Evolutionary conservation across 1,284 basidiomycete species (phyloP), one percentile per base, ranked within the genome.

Genomic region (Cystobasidiaceae sp.): DNA sequence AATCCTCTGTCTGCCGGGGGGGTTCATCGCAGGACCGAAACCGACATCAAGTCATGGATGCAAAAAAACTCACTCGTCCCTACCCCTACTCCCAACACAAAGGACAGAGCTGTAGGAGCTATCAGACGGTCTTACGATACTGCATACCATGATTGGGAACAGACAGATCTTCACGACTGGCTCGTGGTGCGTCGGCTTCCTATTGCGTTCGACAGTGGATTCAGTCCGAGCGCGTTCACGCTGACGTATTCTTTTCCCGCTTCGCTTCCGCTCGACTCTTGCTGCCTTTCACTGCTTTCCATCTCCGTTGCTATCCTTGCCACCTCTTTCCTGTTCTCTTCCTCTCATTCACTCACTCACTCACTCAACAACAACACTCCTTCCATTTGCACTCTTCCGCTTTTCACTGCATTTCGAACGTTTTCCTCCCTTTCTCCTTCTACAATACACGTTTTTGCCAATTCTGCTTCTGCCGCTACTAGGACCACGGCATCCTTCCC

Each of bases 71-170:
- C 68, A 0, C 52, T 69, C 41, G 56, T 64, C 56, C 67, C 61
- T 33, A 67, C 30, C n/a, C 64, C 55, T 25, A 69, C 56, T 50
- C 66, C 52, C 45, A 70, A 57, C 62, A 61, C 67, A 41, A 54
- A 68, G 21, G 50, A 67, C 17, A 56, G 59, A n/a, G 43, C 68
- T n/a, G 48, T 71, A 17, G 61, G 59, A 21, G 65, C 60, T 17
- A 71, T 71, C 55, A 60, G 69, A 27, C 58, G 68, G n/a, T 65
- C 63, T 28, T 73, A 71, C 59, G 70, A 69, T 45, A 63, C 54
- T 51, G 64, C 59, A 11, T 69, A 69, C 30, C 57, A 69, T 17
- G 48, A 67, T 6, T 70, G 68, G 71, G 61, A 66, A 49, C 63
- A 64, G 21, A 67, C 68, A 21, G 64, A 68, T 33, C 46, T 71